These are phyloP conservation scores for Gnaphalium uliginosum DNA, from an alignment of 129 eudicot species.

Conservation along the genomic window DNA sequence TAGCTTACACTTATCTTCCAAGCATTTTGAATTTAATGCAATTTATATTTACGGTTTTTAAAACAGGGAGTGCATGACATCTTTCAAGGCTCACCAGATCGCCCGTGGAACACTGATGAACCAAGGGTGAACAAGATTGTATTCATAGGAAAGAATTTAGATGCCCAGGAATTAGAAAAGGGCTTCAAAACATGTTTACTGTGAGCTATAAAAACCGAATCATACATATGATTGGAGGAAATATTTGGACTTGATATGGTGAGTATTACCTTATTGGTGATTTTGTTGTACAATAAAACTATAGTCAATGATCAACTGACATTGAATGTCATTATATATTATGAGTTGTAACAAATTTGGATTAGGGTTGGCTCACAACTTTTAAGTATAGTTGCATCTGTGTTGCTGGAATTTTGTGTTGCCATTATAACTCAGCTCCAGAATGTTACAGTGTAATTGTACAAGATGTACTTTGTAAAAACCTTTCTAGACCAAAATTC, in stretches of 20 bases:
- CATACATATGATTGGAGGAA: constrained; percentile 22
- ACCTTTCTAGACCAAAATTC: too few species aligned
- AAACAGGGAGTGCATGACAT: constrained; percentile 96
- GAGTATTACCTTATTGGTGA: constrained; percentile 10
- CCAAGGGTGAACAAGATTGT: constrained; percentile 82
- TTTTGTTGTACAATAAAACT: constrained; percentile 36
- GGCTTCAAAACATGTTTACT: constrained; percentile 82
- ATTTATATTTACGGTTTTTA: neutral
- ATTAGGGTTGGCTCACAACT: neutral
- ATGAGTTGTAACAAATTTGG: neutral
- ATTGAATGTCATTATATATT: too few species aligned
- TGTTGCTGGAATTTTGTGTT: too few species aligned
- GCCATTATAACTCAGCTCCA: too few species aligned
- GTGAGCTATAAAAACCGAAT: constrained; percentile 13
- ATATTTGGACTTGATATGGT: constrained; percentile 24
- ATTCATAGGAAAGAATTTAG: constrained; percentile 89
- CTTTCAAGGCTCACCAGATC: constrained; percentile 97
- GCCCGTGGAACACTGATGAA: constrained; percentile 79
- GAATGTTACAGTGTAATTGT: too few species aligned
- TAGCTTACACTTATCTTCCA: neutral
- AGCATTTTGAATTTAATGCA: neutral
- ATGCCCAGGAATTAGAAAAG: constrained; percentile 64
- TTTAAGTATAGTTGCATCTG: neutral
- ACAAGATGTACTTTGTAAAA: too few species aligned
- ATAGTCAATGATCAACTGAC: constrained; percentile 8